A percentile compares a stretch with the other conserved stretches of the same genome.
Conservation (phyloP, 352 stramenopile species). For the Pythium periplocum region DNA sequence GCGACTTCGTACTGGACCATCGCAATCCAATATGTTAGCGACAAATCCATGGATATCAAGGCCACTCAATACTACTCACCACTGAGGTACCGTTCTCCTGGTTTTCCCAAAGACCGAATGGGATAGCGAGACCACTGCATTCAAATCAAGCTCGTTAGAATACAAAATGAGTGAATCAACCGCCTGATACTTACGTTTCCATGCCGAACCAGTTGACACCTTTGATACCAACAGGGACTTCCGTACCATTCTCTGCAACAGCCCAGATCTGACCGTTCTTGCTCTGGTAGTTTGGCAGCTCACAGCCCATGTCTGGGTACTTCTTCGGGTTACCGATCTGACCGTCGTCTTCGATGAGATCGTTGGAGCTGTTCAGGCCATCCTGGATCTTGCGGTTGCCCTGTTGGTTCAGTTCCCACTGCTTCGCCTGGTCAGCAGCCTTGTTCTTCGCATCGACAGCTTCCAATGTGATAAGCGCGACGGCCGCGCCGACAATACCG, state of each 20-base stretch:
- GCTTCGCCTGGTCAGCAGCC: slow-evolving; percentile 4
- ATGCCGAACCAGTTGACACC: slow-evolving; percentile 78
- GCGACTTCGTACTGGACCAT: slow-evolving; percentile 48
- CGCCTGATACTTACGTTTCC: slow-evolving; percentile 32
- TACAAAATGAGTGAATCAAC: no score
- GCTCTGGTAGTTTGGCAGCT: slow-evolving; percentile 56
- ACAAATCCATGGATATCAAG: neutral
- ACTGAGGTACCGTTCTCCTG: slow-evolving; percentile 53
- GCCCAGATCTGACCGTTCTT: slow-evolving; percentile 49
- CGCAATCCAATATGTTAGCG: neutral
- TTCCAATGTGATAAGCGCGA: slow-evolving; percentile 44
- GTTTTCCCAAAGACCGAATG: slow-evolving; percentile 72
- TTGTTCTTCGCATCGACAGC: slow-evolving; percentile 32
- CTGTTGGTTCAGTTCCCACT: slow-evolving; percentile 13
- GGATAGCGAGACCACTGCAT: slow-evolving; percentile 31
- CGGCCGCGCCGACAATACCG: slow-evolving; percentile 27
- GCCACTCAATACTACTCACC: slow-evolving; percentile 10
- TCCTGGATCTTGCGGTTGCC: slow-evolving; percentile 25
- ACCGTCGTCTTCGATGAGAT: slow-evolving; percentile 44
- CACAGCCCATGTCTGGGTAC: slow-evolving; percentile 47
- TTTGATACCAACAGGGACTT: slow-evolving; percentile 49
- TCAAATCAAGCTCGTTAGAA: neutral
- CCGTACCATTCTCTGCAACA: slow-evolving; percentile 42
- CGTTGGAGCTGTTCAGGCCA: slow-evolving; percentile 14
- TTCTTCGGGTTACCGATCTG: slow-evolving; percentile 48